Percentiles rank a stretch among this genome's conserved stretches.
phyloP scores from a whole-genome alignment of 345 rosid genomes.

The Populus pruinosa region DNA sequence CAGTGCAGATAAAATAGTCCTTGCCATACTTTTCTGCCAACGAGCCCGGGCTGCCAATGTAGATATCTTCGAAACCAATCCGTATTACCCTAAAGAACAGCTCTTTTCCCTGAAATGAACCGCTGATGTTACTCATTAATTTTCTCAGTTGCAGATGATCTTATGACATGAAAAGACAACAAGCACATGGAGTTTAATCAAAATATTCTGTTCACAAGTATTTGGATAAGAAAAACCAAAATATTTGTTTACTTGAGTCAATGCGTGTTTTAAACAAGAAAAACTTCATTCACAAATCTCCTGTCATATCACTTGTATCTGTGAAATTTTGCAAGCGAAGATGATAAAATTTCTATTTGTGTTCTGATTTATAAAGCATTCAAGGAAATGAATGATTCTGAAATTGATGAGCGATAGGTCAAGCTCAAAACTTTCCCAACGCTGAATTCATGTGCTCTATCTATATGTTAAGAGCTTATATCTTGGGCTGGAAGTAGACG shows the following conservation, averaged over 20 bases:
- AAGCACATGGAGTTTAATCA: neutral
- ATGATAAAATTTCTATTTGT: neutral
- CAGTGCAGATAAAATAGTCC: slow-evolving; percentile 70
- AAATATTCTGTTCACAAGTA: neutral
- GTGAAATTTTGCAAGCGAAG: neutral
- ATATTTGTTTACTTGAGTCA: neutral
- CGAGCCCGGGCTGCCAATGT: slow-evolving; percentile 51
- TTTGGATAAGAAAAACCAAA: neutral
- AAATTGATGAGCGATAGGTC: neutral
- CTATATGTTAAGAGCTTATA: neutral
- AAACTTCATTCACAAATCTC: neutral
- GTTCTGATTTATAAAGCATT: neutral
- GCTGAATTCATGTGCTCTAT: neutral
- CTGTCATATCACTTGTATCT: neutral
- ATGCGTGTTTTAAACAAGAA: neutral
- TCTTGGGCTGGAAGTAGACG: neutral
- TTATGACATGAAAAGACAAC: neutral
- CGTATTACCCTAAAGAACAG: slow-evolving; percentile 73
- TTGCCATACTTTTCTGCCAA: slow-evolving; percentile 57
- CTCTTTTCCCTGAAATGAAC: slow-evolving; percentile 54
- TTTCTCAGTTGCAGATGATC: slow-evolving; percentile 1
- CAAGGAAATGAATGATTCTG: neutral
- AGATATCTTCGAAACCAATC: slow-evolving; percentile 75
- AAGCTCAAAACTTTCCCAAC: neutral
- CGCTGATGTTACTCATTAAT: neutral